Evolutionary conservation across 78 protist genomes (phyloP).

Genomic region (Dictyostelium intermedium): DNA sequence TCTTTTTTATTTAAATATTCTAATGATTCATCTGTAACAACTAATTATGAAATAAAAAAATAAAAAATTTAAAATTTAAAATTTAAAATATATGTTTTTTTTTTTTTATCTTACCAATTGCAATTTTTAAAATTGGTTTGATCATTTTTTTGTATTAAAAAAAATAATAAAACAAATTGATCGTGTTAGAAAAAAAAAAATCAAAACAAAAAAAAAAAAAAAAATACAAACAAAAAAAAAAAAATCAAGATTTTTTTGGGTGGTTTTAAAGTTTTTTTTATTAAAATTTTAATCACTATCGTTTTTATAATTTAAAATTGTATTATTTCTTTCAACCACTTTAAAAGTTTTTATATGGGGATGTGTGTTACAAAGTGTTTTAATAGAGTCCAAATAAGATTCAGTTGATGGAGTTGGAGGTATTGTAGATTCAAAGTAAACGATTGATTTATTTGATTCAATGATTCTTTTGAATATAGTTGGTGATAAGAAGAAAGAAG

Average conservation of each 20-base stretch:
- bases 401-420: background rate
- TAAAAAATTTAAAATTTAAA: no score
- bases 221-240: no score
- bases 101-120: background rate
- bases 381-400: background rate
- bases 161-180: no score
- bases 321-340: background rate
- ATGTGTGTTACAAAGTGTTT: background rate
- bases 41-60: no score
- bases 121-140: background rate
- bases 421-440: background rate
- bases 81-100: no score
- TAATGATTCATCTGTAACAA: slow-evolving; percentile 8
- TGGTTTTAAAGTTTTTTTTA: no score
- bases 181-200: no score
- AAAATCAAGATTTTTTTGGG: no score
- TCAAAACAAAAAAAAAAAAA: no score
- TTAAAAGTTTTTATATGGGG: background rate
- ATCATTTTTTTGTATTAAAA: background rate
- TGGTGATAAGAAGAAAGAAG: background rate
- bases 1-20: background rate
- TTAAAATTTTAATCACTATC: no score
- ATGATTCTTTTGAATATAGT: background rate
- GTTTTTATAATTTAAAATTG: no score
- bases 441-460: background rate